Percentiles rank a stretch among this genome's conserved stretches.
Evolutionary conservation across 805 yeast genomes (phyloP).

Genomic region (Ogataea methanolica): DNA sequence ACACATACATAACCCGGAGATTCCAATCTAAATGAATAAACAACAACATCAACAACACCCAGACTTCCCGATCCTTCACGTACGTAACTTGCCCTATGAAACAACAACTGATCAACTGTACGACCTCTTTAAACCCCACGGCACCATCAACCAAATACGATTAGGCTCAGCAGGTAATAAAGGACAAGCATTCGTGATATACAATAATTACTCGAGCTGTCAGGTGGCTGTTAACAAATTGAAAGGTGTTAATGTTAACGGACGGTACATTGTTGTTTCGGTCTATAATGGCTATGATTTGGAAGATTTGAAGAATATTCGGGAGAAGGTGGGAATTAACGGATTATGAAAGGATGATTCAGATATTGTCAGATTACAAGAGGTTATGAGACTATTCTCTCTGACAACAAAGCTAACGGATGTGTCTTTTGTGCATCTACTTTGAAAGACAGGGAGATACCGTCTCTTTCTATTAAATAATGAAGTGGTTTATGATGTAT

Average conservation of each 20-base stretch:
- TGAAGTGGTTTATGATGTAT: too few relatives aligned
- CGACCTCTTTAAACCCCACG: constrained; percentile 50
- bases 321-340: background rate
- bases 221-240: constrained; percentile 48
- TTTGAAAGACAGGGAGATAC: too few relatives aligned
- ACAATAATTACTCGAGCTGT: constrained; percentile 44
- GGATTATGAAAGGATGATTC: too few relatives aligned
- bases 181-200: constrained; percentile 55
- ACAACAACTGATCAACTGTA: constrained; percentile 43
- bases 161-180: constrained; percentile 34
- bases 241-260: constrained; percentile 56
- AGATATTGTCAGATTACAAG: too few relatives aligned
- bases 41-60: constrained; percentile 2
- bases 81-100: constrained; percentile 55
- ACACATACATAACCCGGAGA: background rate
- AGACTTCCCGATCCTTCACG: constrained; percentile 37
- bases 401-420: too few relatives aligned
- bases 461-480: too few relatives aligned
- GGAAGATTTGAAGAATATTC: background rate
- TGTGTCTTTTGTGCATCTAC: too few relatives aligned
- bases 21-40: background rate
- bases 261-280: constrained; percentile 52
- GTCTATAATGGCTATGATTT: background rate
- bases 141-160: constrained; percentile 52
- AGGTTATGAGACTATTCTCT: too few relatives aligned